Evolutionary conservation across 1,284 basidiomycete genomes (phyloP).

Genomic region (Termitomyces sp.): DNA sequence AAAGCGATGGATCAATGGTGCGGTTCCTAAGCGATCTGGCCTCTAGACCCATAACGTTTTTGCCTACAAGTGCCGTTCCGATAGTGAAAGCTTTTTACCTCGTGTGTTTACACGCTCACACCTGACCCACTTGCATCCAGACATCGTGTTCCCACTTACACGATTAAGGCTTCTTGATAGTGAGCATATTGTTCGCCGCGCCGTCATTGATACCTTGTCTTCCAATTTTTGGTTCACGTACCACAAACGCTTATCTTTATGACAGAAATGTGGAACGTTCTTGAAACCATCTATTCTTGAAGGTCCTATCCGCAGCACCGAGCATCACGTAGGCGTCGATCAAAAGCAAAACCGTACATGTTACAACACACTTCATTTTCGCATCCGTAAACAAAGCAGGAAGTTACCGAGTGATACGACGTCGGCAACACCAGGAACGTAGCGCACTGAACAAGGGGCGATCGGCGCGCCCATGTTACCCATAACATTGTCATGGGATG

Average conservation of each 20-base stretch:
- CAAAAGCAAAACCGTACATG: neutral
- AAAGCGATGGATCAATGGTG: conserved; percentile 5
- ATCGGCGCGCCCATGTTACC: conserved; percentile 7
- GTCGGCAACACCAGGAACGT: neutral
- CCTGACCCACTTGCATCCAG: conserved; percentile 4
- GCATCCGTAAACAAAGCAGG: neutral
- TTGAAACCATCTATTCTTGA: neutral
- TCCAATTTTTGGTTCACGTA: neutral
- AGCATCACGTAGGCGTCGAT: neutral
- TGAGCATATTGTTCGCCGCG: neutral
- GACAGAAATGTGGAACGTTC: neutral
- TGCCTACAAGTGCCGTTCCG: neutral
- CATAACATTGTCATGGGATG: neutral
- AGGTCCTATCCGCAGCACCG: neutral
- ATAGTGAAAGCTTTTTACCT: conserved; percentile 2
- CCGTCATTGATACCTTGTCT: neutral
- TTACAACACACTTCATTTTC: neutral
- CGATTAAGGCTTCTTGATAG: neutral
- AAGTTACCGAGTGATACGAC: neutral
- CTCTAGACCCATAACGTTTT: conserved; percentile 5
- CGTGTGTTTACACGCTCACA: conserved; percentile 4
- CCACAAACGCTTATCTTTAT: too few species aligned
- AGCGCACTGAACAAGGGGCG: neutral
- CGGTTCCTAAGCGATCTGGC: conserved; percentile 3
- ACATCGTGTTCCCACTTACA: conserved; percentile 1